These are phyloP conservation scores for Termitomyces sp. DNA, from an alignment of 1,284 basidiomycete species.

Conservation along the genomic window DNA sequence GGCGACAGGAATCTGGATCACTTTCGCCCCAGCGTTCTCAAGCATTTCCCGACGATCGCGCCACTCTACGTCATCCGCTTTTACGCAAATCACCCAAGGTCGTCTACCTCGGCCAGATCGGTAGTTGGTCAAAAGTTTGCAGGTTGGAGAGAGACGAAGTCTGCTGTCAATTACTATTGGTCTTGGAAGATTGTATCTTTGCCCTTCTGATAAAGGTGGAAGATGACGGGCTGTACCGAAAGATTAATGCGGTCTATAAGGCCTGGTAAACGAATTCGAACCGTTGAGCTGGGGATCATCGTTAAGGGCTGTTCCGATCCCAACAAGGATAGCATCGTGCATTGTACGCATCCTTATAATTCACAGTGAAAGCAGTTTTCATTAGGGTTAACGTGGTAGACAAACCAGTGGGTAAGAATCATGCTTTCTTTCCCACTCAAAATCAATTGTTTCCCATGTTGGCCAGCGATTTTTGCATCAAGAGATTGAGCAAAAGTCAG, in stretches of 20 bases:
- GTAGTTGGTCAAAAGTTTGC: slow-evolving; percentile 75
- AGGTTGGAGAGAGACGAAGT: slow-evolving; percentile 61
- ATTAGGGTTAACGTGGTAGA: background rate
- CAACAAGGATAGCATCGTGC: slow-evolving; percentile 92
- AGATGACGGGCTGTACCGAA: slow-evolving; percentile 47
- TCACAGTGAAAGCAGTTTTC: background rate
- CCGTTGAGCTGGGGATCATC: slow-evolving; percentile 94
- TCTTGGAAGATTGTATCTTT: slow-evolving; percentile 56
- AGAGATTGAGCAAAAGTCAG: slow-evolving; percentile 95
- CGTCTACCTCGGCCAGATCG: slow-evolving; percentile 53
- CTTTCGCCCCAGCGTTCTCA: slow-evolving; percentile 48
- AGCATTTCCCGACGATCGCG: slow-evolving; percentile 38
- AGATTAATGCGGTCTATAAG: slow-evolving; percentile 1
- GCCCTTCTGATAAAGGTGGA: slow-evolving; percentile 32
- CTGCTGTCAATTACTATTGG: slow-evolving; percentile 83
- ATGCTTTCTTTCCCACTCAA: slow-evolving; percentile 87
- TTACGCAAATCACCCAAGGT: slow-evolving; percentile 71
- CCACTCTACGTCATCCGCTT: slow-evolving; percentile 29
- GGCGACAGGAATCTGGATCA: slow-evolving; percentile 37
- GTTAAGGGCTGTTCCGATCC: slow-evolving; percentile 85
- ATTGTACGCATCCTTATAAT: slow-evolving; percentile 70
- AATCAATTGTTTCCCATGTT: slow-evolving; percentile 67
- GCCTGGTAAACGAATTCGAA: slow-evolving; percentile 29
- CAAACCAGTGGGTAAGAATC: slow-evolving; percentile 91
- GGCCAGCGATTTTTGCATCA: slow-evolving; percentile 89